Conservation (phyloP, 73 alveolate genomes). For the Effrenium voratum region DNA sequence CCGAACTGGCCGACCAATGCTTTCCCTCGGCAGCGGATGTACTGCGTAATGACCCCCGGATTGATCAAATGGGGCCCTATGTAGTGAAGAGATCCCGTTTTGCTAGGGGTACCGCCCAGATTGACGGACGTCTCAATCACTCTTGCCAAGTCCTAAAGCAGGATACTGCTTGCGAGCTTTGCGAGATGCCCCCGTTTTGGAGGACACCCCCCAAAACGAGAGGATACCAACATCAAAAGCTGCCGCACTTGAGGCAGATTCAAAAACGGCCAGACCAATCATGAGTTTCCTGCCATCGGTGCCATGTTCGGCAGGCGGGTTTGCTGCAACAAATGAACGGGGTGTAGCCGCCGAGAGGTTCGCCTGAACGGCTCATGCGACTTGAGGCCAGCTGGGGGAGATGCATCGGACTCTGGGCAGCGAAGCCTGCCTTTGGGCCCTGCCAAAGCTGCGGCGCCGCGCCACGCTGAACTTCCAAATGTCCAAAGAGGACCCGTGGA, state of each 20-base stretch:
- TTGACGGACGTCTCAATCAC: too few species aligned
- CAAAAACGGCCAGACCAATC: not conserved
- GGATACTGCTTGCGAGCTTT: too few species aligned
- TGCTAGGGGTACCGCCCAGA: too few species aligned
- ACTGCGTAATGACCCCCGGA: too few species aligned
- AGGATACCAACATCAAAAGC: not conserved
- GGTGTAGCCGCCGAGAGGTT: not conserved
- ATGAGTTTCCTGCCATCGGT: not conserved
- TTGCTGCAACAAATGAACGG: not conserved
- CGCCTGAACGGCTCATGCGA: too few species aligned
- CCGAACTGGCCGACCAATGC: too few species aligned
- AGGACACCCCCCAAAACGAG: not conserved
- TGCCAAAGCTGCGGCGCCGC: conserved; percentile 60
- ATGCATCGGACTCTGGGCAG: conserved; percentile 38
- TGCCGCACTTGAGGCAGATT: not conserved
- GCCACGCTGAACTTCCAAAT: conserved; percentile 36
- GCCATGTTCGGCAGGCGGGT: not conserved
- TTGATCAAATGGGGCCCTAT: too few species aligned
- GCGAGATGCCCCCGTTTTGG: too few species aligned
- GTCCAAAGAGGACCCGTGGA: conserved; percentile 28
- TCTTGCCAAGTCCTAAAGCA: too few species aligned
- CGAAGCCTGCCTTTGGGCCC: conserved; percentile 34
- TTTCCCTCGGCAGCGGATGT: too few species aligned
- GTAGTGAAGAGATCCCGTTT: too few species aligned
- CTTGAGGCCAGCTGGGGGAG: conserved; percentile 55